These are phyloP conservation scores for Phialophora macrospora DNA, from an alignment of 2,329 filamentous ascomycete genomes.

Conservation along the genomic window DNA sequence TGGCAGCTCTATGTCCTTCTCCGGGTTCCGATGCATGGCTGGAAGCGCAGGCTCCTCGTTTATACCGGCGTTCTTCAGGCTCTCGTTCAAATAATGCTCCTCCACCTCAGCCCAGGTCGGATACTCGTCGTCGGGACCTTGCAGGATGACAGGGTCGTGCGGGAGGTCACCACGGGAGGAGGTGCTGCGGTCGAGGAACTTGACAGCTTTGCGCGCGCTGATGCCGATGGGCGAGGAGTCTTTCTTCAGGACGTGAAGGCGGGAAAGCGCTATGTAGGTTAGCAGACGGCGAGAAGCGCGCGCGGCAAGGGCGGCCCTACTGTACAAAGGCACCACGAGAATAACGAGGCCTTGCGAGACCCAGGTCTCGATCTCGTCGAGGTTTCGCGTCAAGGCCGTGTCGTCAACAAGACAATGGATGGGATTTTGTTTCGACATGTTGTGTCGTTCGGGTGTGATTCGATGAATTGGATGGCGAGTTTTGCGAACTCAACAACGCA, in stretches of 20 bases:
- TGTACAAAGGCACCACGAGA: conserved; percentile 58
- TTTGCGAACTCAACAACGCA: conserved; percentile 17
- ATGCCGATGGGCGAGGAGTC: conserved; percentile 54
- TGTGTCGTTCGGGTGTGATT: conserved; percentile 8
- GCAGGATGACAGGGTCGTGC: conserved; percentile 52
- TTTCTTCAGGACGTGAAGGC: conserved; percentile 52
- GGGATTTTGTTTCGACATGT: conserved; percentile 46
- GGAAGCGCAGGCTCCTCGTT: conserved; percentile 20
- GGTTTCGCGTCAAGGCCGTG: conserved; percentile 57
- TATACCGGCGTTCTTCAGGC: conserved; percentile 37
- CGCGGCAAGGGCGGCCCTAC: conserved; percentile 44
- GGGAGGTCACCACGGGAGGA: conserved; percentile 53
- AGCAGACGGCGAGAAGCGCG: conserved; percentile 19
- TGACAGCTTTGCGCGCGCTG: conserved; percentile 58
- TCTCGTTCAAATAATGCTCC: conserved; percentile 50
- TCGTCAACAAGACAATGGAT: conserved; percentile 60
- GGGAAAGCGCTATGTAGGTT: conserved; percentile 49
- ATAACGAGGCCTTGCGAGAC: conserved; percentile 55
- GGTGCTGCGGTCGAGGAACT: conserved; percentile 57
- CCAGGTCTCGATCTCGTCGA: conserved; percentile 60
- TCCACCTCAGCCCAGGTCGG: conserved; percentile 54
- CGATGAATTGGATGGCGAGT: conserved; percentile 3
- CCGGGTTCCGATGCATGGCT: conserved; percentile 22
- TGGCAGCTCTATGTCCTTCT: conserved; percentile 30
- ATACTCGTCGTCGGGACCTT: conserved; percentile 57